These are phyloP conservation scores for Scheffersomyces stipitis DNA, from an alignment of 805 yeast species.

Conservation along the genomic window DNA sequence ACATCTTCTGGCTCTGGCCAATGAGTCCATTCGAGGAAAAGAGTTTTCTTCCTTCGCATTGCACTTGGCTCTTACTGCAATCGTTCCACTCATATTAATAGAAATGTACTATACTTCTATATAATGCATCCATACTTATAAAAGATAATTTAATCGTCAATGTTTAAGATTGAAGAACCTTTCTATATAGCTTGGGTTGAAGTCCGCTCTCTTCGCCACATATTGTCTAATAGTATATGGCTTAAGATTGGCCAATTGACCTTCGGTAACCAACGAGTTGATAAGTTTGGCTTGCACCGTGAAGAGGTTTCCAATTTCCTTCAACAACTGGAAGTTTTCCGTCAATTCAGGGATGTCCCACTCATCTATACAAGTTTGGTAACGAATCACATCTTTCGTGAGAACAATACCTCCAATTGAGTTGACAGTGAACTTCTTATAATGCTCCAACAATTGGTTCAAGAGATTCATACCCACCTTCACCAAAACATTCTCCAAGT, in stretches of 20 bases:
- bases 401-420: slow-evolving; percentile 80
- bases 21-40: too few relatives aligned
- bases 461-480: slow-evolving; percentile 61
- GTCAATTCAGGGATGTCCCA: slow-evolving; percentile 65
- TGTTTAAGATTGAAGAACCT: slow-evolving; percentile 40
- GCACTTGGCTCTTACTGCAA: too few relatives aligned
- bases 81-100: too few relatives aligned
- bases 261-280: slow-evolving; percentile 77
- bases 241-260: slow-evolving; percentile 67
- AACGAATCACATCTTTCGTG: slow-evolving; percentile 79
- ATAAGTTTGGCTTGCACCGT: slow-evolving; percentile 81
- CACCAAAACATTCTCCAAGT: slow-evolving; percentile 49
- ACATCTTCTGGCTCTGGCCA: too few relatives aligned
- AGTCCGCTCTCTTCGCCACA: slow-evolving; percentile 69
- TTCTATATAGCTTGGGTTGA: slow-evolving; percentile 53
- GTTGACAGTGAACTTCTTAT: slow-evolving; percentile 71
- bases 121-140: too few relatives aligned
- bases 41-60: too few relatives aligned
- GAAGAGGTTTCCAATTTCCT: slow-evolving; percentile 81
- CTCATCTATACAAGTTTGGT: slow-evolving; percentile 63
- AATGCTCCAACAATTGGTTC: slow-evolving; percentile 64
- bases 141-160: too few relatives aligned
- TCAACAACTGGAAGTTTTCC: slow-evolving; percentile 64
- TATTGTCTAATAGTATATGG: slow-evolving; percentile 63
- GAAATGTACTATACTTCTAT: too few relatives aligned